Percentiles rank a stretch among this genome's conserved stretches.
Conservation (phyloP, 2,329 filamentous ascomycete genomes). For the Scytalidium lignicola region DNA sequence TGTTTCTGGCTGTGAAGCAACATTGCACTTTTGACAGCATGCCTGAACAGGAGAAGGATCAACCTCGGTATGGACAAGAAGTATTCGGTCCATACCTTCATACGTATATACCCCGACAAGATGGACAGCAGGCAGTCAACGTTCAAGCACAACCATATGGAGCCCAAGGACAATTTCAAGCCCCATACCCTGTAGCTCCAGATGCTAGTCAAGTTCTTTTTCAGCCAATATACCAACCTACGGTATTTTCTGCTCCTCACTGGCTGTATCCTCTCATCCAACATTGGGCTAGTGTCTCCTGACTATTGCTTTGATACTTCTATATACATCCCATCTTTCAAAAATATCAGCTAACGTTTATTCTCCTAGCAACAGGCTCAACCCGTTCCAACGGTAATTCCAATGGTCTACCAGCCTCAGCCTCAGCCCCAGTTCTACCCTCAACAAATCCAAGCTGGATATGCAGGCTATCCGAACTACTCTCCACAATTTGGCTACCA, state of each 20-base stretch:
- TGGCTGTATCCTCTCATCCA: neutral
- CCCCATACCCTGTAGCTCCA: neutral
- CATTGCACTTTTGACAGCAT: neutral
- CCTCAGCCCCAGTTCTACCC: neutral
- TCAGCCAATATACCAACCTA: neutral
- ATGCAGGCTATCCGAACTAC: neutral
- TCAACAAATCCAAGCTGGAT: neutral
- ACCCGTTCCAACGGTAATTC: neutral
- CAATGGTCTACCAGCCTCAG: neutral
- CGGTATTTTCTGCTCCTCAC: neutral
- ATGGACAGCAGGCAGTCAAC: constrained; percentile 9
- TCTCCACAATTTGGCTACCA: neutral
- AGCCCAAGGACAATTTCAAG: neutral
- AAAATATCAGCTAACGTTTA: neutral
- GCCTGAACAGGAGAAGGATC: neutral
- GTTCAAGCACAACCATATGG: neutral
- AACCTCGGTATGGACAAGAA: neutral
- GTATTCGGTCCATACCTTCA: constrained; percentile 46
- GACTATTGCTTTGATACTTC: neutral
- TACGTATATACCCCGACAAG: constrained; percentile 45
- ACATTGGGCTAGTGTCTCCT: no score
- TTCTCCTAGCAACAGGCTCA: neutral
- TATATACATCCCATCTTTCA: neutral
- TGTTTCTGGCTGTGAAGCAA: neutral
- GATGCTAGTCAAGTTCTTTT: neutral